A percentile compares a stretch with the other conserved stretches of the same genome.
These are phyloP conservation scores for Cordyceps pruinosa DNA, from an alignment of 2,329 filamentous ascomycete species.

Conservation along the genomic window DNA sequence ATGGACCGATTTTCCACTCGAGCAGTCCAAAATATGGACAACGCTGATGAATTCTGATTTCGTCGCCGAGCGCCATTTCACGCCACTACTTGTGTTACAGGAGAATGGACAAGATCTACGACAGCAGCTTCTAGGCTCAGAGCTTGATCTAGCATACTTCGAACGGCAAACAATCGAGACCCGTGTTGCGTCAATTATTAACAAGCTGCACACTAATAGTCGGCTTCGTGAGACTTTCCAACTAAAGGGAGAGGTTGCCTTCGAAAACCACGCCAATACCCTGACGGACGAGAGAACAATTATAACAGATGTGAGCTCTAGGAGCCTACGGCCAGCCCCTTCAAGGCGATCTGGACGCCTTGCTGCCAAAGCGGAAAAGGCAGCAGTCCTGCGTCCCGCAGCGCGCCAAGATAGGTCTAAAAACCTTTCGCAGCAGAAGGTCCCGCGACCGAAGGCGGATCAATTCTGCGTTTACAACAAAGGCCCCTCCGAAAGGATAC, in stretches of 20 bases:
- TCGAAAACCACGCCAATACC: constrained; percentile 5
- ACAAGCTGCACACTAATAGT: background rate
- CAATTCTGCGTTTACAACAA: constrained; percentile 2
- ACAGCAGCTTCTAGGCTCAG: background rate
- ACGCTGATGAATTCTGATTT: constrained; percentile 1
- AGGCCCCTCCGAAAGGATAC: background rate
- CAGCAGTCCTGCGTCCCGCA: background rate
- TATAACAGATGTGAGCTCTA: background rate
- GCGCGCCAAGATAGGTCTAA: background rate
- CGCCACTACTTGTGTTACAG: background rate
- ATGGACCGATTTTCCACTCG: background rate
- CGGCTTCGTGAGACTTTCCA: background rate
- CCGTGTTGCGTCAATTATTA: background rate
- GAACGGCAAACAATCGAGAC: constrained; percentile 4
- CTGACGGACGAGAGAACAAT: background rate
- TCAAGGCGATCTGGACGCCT: background rate
- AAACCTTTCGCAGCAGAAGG: background rate
- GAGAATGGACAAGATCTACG: background rate
- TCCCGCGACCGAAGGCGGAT: background rate
- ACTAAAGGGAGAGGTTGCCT: constrained; percentile 1
- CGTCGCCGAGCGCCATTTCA: background rate
- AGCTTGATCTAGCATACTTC: constrained; percentile 6
- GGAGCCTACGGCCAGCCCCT: background rate
- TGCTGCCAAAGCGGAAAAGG: background rate
- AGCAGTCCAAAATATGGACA: background rate